Conservation (phyloP, 495 filamentous ascomycete genomes). For the Neurospora africana region DNA sequence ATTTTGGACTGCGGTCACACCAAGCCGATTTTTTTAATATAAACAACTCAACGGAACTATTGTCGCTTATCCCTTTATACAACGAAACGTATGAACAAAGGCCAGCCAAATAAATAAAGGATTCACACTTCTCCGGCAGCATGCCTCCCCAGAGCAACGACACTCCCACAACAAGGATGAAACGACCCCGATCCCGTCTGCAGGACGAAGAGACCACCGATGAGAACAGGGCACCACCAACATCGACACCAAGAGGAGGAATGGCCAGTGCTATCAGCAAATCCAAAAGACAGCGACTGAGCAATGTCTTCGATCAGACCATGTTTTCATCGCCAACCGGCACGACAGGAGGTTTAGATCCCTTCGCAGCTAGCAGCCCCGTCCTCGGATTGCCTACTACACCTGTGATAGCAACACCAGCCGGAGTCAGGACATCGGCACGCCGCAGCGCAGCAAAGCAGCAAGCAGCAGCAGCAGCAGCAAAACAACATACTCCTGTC, state of each 20-base stretch:
- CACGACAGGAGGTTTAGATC: neutral
- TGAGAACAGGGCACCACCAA: neutral
- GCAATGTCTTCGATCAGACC: neutral
- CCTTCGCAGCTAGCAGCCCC: neutral
- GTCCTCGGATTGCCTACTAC: neutral
- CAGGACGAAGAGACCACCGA: neutral
- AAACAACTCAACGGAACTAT: neutral
- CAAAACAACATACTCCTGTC: neutral
- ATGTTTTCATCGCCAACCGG: neutral
- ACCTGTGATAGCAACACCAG: neutral
- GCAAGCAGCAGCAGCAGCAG: neutral
- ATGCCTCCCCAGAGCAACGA: neutral
- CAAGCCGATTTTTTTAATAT: neutral
- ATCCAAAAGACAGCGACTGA: neutral
- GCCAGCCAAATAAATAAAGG: neutral
- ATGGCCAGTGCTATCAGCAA: neutral
- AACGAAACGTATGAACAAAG: neutral
- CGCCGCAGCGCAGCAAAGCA: neutral
- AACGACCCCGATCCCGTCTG: neutral
- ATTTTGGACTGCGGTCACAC: neutral
- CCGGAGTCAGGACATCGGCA: neutral
- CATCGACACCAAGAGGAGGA: neutral
- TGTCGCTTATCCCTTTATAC: neutral
- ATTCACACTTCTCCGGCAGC: neutral
- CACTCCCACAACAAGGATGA: neutral